Evolutionary conservation across 768 basidiomycete genomes (phyloP).

Genomic region (Suillus variegatus): DNA sequence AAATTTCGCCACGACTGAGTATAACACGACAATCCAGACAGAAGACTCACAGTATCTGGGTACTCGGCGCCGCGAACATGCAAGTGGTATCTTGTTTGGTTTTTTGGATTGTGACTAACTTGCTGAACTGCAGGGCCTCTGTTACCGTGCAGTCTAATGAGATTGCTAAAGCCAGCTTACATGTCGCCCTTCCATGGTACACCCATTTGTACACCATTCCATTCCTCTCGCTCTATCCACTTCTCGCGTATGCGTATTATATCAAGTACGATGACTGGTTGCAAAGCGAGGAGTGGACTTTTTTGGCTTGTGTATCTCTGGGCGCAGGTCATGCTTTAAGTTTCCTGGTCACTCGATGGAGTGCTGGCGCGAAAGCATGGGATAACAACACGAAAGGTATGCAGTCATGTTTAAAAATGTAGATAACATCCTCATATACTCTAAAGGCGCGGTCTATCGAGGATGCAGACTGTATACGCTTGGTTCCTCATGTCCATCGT

Average conservation of each 20-base stretch:
- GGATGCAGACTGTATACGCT: constrained; percentile 78
- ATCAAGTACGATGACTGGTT: constrained; percentile 90
- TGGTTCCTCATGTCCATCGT: constrained; percentile 77
- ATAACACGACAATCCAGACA: not conserved
- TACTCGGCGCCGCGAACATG: not conserved
- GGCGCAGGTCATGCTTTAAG: constrained; percentile 89
- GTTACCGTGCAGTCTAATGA: constrained; percentile 65
- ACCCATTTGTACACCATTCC: constrained; percentile 74
- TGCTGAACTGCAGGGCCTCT: constrained; percentile 32
- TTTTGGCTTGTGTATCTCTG: constrained; percentile 84
- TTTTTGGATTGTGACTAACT: not conserved
- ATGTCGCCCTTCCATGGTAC: constrained; percentile 66
- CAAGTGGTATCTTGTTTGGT: not conserved
- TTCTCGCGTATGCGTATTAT: constrained; percentile 90
- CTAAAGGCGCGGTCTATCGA: constrained; percentile 59
- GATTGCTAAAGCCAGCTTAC: constrained; percentile 67
- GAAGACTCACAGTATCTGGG: not conserved
- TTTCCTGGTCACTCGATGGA: constrained; percentile 92
- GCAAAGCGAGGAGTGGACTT: constrained; percentile 96
- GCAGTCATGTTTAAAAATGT: constrained; percentile 1
- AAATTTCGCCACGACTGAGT: not conserved
- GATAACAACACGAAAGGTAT: constrained; percentile 77
- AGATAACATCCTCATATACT: constrained; percentile 6
- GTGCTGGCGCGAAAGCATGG: constrained; percentile 72
- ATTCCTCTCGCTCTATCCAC: constrained; percentile 78